These are phyloP conservation scores for Seiridium cupressi DNA, from an alignment of 2,329 filamentous ascomycete genomes.

Conservation along the genomic window DNA sequence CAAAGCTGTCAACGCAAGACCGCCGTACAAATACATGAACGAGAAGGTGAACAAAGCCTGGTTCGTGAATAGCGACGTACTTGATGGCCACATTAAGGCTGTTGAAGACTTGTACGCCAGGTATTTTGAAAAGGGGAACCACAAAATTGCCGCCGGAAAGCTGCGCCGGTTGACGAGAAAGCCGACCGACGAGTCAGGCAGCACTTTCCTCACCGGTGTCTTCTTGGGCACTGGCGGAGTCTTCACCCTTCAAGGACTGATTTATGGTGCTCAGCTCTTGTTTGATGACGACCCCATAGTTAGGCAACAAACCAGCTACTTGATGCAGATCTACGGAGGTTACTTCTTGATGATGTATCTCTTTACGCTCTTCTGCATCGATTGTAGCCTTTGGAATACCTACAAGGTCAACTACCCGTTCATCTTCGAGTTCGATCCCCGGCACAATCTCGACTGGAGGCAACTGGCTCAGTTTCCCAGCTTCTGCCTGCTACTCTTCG, in stretches of 20 bases:
- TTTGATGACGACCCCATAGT: conserved; percentile 46
- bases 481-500: conserved; percentile 75
- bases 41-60: conserved; percentile 88
- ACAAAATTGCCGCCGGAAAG: conserved; percentile 86
- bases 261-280: conserved; percentile 57
- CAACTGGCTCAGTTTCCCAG: conserved; percentile 84
- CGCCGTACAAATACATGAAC: conserved; percentile 77
- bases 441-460: conserved; percentile 85
- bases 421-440: conserved; percentile 92
- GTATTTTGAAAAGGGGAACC: conserved; percentile 92
- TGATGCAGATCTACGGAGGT: conserved; percentile 88
- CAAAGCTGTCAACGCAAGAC: conserved; percentile 79
- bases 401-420: conserved; percentile 95
- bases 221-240: conserved; percentile 67
- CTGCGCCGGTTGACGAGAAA: conserved; percentile 70
- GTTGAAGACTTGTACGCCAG: conserved; percentile 91
- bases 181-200: conserved; percentile 53
- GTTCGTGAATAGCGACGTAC: conserved; percentile 85
- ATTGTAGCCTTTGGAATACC: conserved; percentile 78
- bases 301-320: conserved; percentile 58
- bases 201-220: conserved; percentile 61
- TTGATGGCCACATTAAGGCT: conserved; percentile 76
- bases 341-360: conserved; percentile 84
- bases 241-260: conserved; percentile 64
- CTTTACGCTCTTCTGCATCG: conserved; percentile 79